Evolutionary conservation across 148 eudicot genomes (phyloP).

Genomic region (Selenicereus undatus): DNA sequence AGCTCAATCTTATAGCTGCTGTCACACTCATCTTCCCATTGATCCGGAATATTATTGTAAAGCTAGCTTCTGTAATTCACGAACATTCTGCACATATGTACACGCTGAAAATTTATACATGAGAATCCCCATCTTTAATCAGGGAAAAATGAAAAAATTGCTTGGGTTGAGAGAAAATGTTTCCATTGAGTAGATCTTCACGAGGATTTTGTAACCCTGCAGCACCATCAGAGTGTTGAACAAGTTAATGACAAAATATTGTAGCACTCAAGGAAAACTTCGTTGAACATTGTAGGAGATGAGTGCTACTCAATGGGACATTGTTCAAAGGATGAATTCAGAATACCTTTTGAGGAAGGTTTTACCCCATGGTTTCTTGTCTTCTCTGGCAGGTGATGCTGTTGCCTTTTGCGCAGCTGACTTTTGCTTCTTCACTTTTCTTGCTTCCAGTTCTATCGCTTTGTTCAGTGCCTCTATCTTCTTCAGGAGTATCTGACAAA

Average conservation of each 20-base stretch:
- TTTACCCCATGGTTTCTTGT: conserved; percentile 34
- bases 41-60: conserved; percentile 9
- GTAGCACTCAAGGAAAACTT: not conserved
- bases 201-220: conserved; percentile 30
- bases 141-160: not conserved
- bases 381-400: conserved; percentile 37
- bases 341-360: conserved; percentile 49
- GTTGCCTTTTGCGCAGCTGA: conserved; percentile 40
- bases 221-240: not conserved
- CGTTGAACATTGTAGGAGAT: not conserved
- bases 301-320: not conserved
- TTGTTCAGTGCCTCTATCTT: conserved; percentile 68
- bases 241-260: not conserved
- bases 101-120: conserved; percentile 4
- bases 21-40: not conserved
- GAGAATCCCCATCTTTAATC: not conserved
- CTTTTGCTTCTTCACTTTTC: conserved; percentile 60
- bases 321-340: not conserved
- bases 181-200: not conserved
- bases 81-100: conserved; percentile 13
- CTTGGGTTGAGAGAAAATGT: not conserved
- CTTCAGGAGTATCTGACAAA: conserved; percentile 55
- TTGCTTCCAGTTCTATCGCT: conserved; percentile 70
- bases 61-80: conserved; percentile 6
- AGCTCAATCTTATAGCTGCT: not conserved